Evolutionary conservation across 2,329 filamentous ascomycete species (phyloP).

Genomic region (Exophiala phaeomuriformis): DNA sequence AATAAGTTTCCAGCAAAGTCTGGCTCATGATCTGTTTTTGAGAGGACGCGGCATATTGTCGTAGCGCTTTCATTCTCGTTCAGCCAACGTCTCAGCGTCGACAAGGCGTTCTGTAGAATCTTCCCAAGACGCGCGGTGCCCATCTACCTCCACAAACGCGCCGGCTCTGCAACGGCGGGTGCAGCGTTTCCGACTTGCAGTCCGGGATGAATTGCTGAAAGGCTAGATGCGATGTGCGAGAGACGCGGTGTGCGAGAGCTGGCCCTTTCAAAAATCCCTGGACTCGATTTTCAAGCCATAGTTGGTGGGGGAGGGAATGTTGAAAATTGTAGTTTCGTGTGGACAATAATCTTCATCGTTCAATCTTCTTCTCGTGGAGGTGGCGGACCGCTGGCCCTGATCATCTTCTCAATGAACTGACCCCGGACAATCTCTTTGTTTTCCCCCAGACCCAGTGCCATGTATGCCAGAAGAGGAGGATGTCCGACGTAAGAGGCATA

Average conservation of each 20-base stretch:
- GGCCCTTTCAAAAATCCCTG: no score
- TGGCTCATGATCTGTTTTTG: constrained; percentile 18
- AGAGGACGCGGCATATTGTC: constrained; percentile 2
- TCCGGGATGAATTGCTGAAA: no score
- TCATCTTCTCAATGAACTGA: constrained; percentile 69
- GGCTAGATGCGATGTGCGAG: no score
- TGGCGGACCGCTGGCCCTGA: constrained; percentile 58
- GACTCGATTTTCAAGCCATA: no score
- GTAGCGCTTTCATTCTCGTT: constrained; percentile 1
- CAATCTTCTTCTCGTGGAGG: constrained; percentile 42
- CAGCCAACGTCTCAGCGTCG: background rate
- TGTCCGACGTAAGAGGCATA: constrained; percentile 86
- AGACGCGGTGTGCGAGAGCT: no score
- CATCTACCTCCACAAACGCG: background rate
- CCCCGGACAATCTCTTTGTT: constrained; percentile 70
- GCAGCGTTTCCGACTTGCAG: no score
- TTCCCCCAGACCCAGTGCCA: constrained; percentile 83
- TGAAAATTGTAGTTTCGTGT: no score
- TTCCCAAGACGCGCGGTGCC: no score
- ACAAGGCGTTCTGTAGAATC: no score
- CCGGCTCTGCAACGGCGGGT: no score
- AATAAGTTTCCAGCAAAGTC: constrained; percentile 12
- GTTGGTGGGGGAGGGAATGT: no score
- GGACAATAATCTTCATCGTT: background rate
- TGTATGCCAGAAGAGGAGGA: constrained; percentile 77